A percentile compares a stretch with the other conserved stretches of the same genome.
Conservation (phyloP, 2,329 filamentous ascomycete species). For the Exophiala spinifera region DNA sequence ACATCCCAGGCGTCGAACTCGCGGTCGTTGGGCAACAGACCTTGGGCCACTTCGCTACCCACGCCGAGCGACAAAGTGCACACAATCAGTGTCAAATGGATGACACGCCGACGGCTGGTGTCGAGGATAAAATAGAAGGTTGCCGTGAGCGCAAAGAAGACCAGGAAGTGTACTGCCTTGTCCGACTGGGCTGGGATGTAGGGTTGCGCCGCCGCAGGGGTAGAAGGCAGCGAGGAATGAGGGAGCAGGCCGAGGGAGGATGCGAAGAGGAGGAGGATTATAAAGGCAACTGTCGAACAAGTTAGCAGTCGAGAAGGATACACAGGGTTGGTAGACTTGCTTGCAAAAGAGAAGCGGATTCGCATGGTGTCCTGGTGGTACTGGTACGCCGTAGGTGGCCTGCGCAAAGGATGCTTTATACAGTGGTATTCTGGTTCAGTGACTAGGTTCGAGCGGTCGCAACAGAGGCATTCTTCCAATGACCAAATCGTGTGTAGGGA, state of each 20-base stretch:
- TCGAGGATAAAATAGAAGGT: slow-evolving; percentile 97
- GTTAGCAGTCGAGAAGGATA: slow-evolving; percentile 9
- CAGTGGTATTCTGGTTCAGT: background rate
- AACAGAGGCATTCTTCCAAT: slow-evolving; percentile 1
- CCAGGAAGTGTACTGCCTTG: slow-evolving; percentile 81
- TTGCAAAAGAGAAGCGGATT: slow-evolving; percentile 84
- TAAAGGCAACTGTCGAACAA: slow-evolving; percentile 58
- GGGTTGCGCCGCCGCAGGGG: slow-evolving; percentile 34
- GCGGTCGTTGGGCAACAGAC: slow-evolving; percentile 68
- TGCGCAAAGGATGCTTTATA: background rate
- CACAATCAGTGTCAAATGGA: slow-evolving; percentile 77
- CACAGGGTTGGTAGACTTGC: slow-evolving; percentile 49
- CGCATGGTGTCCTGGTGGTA: slow-evolving; percentile 58
- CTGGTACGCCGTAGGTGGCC: too few relatives aligned
- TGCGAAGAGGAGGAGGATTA: slow-evolving; percentile 66
- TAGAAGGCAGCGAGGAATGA: slow-evolving; percentile 36
- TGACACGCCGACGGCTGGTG: slow-evolving; percentile 76
- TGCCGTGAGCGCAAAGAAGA: slow-evolving; percentile 82
- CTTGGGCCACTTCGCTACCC: slow-evolving; percentile 57
- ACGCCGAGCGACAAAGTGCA: slow-evolving; percentile 64
- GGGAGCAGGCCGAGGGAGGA: slow-evolving; percentile 76
- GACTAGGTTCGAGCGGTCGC: background rate
- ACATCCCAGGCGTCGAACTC: slow-evolving; percentile 79
- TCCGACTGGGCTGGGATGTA: slow-evolving; percentile 67
- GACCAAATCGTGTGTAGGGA: background rate